A percentile compares a stretch with the other conserved stretches of the same genome.
These are phyloP conservation scores for Hypoxylon sp. DNA, from an alignment of 2,329 filamentous ascomycete genomes.

Conservation along the genomic window DNA sequence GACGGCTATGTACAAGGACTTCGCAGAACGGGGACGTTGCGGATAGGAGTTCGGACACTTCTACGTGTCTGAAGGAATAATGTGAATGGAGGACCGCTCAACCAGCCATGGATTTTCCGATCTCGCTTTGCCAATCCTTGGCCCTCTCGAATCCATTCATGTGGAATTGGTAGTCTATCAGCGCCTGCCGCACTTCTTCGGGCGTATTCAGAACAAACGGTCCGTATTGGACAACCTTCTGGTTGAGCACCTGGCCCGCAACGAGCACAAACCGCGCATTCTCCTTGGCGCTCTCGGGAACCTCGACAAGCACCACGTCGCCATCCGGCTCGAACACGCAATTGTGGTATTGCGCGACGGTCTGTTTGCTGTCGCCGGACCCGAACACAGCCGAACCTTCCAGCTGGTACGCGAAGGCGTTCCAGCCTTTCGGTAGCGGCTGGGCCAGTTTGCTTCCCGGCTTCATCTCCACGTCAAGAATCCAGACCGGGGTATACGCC, in stretches of 20 bases:
- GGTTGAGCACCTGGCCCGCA: slow-evolving; percentile 76
- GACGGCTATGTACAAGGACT: slow-evolving; percentile 35
- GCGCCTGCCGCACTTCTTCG: slow-evolving; percentile 74
- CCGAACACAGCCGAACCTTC: slow-evolving; percentile 77
- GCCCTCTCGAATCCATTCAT: slow-evolving; percentile 78
- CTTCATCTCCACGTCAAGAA: slow-evolving; percentile 83
- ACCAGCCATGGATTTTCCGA: slow-evolving; percentile 51
- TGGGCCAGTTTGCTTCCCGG: slow-evolving; percentile 85
- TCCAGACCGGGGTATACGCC: slow-evolving; percentile 97
- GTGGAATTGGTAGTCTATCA: slow-evolving; percentile 73
- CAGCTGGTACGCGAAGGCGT: slow-evolving; percentile 90
- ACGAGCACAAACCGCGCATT: slow-evolving; percentile 70
- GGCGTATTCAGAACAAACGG: slow-evolving; percentile 75
- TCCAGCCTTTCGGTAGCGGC: slow-evolving; percentile 83
- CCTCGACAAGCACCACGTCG: slow-evolving; percentile 78
- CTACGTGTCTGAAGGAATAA: not conserved
- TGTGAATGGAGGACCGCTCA: slow-evolving; percentile 14
- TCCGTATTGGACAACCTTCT: slow-evolving; percentile 78
- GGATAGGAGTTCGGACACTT: not conserved
- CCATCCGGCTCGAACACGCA: slow-evolving; percentile 87
- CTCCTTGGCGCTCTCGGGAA: slow-evolving; percentile 72
- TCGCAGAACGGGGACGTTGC: not conserved
- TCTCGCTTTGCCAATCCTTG: slow-evolving; percentile 76
- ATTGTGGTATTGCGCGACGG: slow-evolving; percentile 82
- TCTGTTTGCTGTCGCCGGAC: slow-evolving; percentile 62